Percentiles rank a stretch among this genome's conserved stretches.
phyloP scores from a whole-genome alignment of 257 asterid genomes.

The Przewalskia tangutica region DNA sequence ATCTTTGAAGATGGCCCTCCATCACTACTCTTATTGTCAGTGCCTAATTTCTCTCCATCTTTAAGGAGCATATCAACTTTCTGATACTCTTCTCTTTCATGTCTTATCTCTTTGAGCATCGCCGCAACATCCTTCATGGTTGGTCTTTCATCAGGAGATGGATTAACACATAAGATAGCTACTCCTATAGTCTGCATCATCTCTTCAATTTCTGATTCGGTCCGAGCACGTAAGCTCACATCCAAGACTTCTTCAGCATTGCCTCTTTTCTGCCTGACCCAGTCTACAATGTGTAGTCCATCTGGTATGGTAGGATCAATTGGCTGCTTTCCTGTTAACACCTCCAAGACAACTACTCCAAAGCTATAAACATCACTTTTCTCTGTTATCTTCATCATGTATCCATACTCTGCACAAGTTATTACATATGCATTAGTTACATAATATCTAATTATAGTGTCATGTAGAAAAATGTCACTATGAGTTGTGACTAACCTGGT shows the following conservation, averaged over 20 bases:
- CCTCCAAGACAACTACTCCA: constrained; percentile 78
- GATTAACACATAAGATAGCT: constrained; percentile 69
- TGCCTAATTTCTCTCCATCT: constrained; percentile 17
- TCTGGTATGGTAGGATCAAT: constrained; percentile 77
- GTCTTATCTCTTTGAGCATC: constrained; percentile 71
- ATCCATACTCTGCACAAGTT: constrained; percentile 61
- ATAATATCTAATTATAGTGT: not conserved
- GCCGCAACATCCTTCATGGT: constrained; percentile 78
- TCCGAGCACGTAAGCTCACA: constrained; percentile 28
- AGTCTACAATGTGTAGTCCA: constrained; percentile 73
- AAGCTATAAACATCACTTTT: constrained; percentile 80
- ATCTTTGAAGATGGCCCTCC: constrained; percentile 41
- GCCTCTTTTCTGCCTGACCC: constrained; percentile 55
- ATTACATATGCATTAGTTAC: not conserved
- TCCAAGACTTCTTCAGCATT: constrained; percentile 36
- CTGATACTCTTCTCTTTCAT: constrained; percentile 45
- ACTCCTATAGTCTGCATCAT: constrained; percentile 81
- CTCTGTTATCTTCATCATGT: constrained; percentile 69
- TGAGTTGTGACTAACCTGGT: constrained; percentile 46
- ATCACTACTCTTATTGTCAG: constrained; percentile 16
- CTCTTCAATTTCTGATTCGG: constrained; percentile 57
- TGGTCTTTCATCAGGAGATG: constrained; percentile 67
- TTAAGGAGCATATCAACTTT: constrained; percentile 36
- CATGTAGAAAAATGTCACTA: not conserved
- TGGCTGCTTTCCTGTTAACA: constrained; percentile 71